Conservation (phyloP, 1,139 yeast species). For the Yamadazyma mexicana region DNA sequence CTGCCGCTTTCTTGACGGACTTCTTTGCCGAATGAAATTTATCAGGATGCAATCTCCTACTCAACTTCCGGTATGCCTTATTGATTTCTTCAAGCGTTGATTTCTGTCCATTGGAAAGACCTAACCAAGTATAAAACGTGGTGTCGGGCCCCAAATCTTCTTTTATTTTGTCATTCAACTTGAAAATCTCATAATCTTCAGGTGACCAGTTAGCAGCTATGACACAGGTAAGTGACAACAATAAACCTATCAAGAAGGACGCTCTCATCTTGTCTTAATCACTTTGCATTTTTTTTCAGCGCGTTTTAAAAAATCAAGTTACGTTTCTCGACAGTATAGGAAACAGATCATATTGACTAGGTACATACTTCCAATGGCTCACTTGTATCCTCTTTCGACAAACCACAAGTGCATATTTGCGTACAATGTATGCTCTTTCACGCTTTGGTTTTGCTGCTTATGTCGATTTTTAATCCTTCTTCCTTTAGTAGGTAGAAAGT, state of each 20-base stretch:
- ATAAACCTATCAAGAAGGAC: slow-evolving; percentile 7
- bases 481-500: slow-evolving; percentile 62
- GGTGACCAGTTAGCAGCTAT: slow-evolving; percentile 39
- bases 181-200: slow-evolving; percentile 80
- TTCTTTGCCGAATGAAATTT: slow-evolving; percentile 48
- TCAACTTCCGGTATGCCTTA: slow-evolving; percentile 71
- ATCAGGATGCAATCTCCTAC: slow-evolving; percentile 82
- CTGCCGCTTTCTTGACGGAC: slow-evolving; percentile 47
- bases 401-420: slow-evolving; percentile 34
- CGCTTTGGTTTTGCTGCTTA: slow-evolving; percentile 55
- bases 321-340: neutral
- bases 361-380: too few species aligned
- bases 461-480: slow-evolving; percentile 51
- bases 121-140: slow-evolving; percentile 71
- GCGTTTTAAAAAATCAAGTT: neutral
- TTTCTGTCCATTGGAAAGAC: slow-evolving; percentile 49
- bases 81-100: slow-evolving; percentile 64
- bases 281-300: slow-evolving; percentile 2
- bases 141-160: slow-evolving; percentile 61
- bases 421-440: slow-evolving; percentile 35
- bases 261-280: slow-evolving; percentile 7
- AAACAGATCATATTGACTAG: too few species aligned
- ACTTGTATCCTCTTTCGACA: slow-evolving; percentile 36
- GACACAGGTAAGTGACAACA: slow-evolving; percentile 18
- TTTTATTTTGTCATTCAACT: slow-evolving; percentile 64